Base-by-base conservation (phyloP, 805 yeast species). In the Ogataea nonfermentans region DNA sequence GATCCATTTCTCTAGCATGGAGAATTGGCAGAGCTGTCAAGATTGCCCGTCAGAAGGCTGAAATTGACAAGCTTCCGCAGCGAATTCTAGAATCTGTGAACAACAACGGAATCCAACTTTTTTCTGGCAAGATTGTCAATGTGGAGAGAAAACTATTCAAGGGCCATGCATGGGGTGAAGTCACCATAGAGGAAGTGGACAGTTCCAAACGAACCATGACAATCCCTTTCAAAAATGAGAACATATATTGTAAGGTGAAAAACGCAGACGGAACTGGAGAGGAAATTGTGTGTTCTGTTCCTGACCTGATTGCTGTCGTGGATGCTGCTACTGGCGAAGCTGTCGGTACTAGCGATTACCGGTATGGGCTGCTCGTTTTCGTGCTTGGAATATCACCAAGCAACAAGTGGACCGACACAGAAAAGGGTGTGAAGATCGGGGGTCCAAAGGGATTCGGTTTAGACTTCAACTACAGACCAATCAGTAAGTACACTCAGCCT, bases 151-250 rank as follows among this genome's bases (percentile, higher is more conserved):
- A 61, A 32, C 48, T 71, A 9, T 51, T 56, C 48, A 68, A 66
- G 39, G 75, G 75, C 7, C 71, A 70, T 48, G 62, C 61, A 8
- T 70, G 65, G 52, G 76, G 77, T 16, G 69, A 66, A 37, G 73
- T 70, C n/a, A 44, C 53, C 6, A 55, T 56, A 24, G 53, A 56
- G 34, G 48, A 48, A 14, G 37, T 44, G 14, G 48, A 48, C 7
- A 37, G 30, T 4, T 47, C 46, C 9, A 44, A 39, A 14, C 44
- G 41, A 15, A 32, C 37, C 15, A 41, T 65, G 56, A 46, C 47
- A n/a, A 70, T 71, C 32, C 75, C 76, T 22, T 72, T 71, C 65
- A 68, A 71, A 53, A 71, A 72, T 47, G 76, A 72, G 46, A 71
- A 71, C 51, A 66, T 71, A 15, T 53, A 54, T 25, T 67, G 68